phyloP scores from a whole-genome alignment of 495 filamentous ascomycete genomes.

The Penicillium egyptiacum region DNA sequence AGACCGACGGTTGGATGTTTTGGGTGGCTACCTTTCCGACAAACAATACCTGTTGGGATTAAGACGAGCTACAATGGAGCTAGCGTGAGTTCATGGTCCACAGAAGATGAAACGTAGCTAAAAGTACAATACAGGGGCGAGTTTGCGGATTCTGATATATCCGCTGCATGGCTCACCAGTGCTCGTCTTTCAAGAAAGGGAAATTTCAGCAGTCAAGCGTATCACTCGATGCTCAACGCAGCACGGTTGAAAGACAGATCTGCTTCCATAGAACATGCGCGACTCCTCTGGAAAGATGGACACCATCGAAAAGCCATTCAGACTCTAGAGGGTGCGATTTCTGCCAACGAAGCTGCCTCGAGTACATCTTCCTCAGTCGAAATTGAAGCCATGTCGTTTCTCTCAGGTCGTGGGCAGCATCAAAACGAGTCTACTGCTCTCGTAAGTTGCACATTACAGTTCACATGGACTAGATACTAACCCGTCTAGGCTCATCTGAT shows the following conservation, averaged over 20 bases:
- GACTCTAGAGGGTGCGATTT: constrained; percentile 78
- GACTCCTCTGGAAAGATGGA: constrained; percentile 91
- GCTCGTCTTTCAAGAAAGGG: constrained; percentile 84
- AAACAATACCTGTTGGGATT: constrained; percentile 95
- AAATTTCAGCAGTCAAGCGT: constrained; percentile 77
- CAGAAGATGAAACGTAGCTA: constrained; percentile 7
- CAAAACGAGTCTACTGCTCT: constrained; percentile 51
- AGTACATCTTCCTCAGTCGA: constrained; percentile 48
- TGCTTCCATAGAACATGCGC: constrained; percentile 88
- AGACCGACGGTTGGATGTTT: constrained; percentile 71
- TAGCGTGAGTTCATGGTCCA: constrained; percentile 42
- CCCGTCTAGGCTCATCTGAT: constrained; percentile 66
- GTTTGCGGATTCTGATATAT: constrained; percentile 66
- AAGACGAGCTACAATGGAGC: constrained; percentile 79
- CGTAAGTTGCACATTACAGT: constrained; percentile 23
- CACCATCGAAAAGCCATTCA: constrained; percentile 95
- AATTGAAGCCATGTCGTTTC: constrained; percentile 31
- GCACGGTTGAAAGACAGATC: constrained; percentile 78
- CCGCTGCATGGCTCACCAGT: constrained; percentile 80
- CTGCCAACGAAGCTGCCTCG: constrained; percentile 63
- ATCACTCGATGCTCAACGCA: constrained; percentile 90
- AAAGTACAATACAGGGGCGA: constrained; percentile 32
- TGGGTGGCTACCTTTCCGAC: constrained; percentile 83
- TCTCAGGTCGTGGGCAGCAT: constrained; percentile 38
- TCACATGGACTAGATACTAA: constrained; percentile 5